Evolutionary conservation across 352 stramenopile species (phyloP).

Genomic region (Globisporangium nunn): DNA sequence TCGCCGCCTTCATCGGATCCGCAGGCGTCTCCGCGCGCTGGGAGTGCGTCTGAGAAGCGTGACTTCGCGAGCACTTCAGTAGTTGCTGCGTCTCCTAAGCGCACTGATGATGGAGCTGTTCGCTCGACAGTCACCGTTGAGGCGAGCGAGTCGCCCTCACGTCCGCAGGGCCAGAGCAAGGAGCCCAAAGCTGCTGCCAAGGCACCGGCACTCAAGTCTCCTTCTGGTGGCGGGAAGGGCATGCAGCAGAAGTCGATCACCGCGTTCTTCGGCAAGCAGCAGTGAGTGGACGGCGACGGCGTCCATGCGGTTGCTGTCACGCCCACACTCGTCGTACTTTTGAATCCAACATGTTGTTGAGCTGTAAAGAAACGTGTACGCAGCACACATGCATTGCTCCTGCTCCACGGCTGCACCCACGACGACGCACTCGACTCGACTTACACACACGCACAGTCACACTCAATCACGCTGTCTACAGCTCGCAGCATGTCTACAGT

Average conservation of each 20-base stretch:
- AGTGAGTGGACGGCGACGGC: background rate
- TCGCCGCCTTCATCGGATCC: background rate
- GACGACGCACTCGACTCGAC: background rate
- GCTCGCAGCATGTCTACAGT: background rate
- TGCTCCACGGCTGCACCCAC: background rate
- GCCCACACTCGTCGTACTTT: background rate
- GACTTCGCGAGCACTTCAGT: background rate
- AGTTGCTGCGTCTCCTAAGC: background rate
- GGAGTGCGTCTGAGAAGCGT: no score
- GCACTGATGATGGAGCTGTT: background rate
- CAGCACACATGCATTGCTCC: background rate
- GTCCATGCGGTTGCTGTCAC: no score
- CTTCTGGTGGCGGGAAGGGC: background rate
- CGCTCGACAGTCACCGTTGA: background rate
- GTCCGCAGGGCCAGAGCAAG: background rate
- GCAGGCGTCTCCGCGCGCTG: background rate
- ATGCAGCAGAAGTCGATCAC: slow-evolving; percentile 10
- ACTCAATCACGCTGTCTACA: no score
- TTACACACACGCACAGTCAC: background rate
- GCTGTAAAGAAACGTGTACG: no score
- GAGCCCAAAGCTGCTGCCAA: background rate
- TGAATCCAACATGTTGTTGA: background rate
- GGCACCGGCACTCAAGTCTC: background rate
- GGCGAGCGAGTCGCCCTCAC: no score
- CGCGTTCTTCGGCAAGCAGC: slow-evolving; percentile 4